Evolutionary conservation across 208 protist genomes (phyloP).

Genomic region (Trypanosoma congolense): DNA sequence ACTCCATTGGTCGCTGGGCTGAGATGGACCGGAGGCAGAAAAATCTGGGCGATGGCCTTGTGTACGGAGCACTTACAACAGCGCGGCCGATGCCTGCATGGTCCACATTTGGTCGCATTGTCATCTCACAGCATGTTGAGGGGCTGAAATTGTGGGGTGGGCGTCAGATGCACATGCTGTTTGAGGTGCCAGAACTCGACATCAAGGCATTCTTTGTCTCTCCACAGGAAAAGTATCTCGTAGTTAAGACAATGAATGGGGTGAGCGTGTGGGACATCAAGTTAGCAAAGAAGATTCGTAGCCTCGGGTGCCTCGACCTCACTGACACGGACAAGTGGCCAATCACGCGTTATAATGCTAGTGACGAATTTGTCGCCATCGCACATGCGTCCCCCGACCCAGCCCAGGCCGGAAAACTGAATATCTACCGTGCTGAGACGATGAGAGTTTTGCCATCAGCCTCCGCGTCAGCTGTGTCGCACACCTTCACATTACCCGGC

Average conservation of each 20-base stretch:
- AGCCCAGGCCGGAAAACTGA: conserved; percentile 49
- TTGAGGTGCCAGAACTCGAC: conserved; percentile 64
- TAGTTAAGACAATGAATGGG: conserved; percentile 77
- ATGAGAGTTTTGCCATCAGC: conserved; percentile 63
- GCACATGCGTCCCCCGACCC: conserved; percentile 60
- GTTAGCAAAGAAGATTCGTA: conserved; percentile 76
- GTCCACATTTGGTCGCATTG: conserved; percentile 81
- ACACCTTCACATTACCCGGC: conserved; percentile 67
- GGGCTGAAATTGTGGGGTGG: conserved; percentile 84
- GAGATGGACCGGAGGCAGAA: conserved; percentile 74
- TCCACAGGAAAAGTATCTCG: conserved; percentile 84
- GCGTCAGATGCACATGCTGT: conserved; percentile 74
- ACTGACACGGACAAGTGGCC: conserved; percentile 76
- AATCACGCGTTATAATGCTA: conserved; percentile 80
- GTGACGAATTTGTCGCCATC: conserved; percentile 80
- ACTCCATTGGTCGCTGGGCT: conserved; percentile 68
- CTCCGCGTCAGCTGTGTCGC: conserved; percentile 21
- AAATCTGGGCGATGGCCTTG: conserved; percentile 49
- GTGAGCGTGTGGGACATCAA: conserved; percentile 77
- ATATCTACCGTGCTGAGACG: conserved; percentile 74
- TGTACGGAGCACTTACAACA: conserved; percentile 59
- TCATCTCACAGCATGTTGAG: conserved; percentile 72
- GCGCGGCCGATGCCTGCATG: conserved; percentile 72
- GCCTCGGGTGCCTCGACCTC: conserved; percentile 76
- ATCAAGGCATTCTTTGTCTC: conserved; percentile 84